A percentile compares a stretch with the other conserved stretches of the same genome.
Evolutionary conservation across 768 basidiomycete species (phyloP).

Genomic region (Cyclocybe cylindracea): DNA sequence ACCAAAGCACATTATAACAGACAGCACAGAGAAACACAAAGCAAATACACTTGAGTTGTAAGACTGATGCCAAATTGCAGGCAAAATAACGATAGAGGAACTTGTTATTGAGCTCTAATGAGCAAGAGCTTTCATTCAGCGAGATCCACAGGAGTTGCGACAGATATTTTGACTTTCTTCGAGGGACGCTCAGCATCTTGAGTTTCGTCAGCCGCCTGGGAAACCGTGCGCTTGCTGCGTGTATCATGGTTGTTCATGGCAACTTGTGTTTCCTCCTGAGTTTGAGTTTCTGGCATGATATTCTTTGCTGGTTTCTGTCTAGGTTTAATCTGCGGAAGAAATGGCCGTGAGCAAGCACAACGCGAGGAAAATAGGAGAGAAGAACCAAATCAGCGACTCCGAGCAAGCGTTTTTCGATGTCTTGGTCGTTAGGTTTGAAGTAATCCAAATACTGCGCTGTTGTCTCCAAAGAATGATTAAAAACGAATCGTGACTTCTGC

Average conservation of each 20-base stretch:
- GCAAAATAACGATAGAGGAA: too few relatives aligned
- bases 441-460: slow-evolving; percentile 61
- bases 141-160: slow-evolving; percentile 69
- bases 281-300: slow-evolving; percentile 28
- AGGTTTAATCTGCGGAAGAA: slow-evolving; percentile 10
- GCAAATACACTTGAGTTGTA: too few relatives aligned
- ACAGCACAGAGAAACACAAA: too few relatives aligned
- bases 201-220: slow-evolving; percentile 19
- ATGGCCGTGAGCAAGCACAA: slow-evolving; percentile 3
- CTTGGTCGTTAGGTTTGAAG: slow-evolving; percentile 57
- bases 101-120: too few relatives aligned
- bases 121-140: slow-evolving; percentile 49
- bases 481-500: slow-evolving; percentile 59
- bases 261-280: slow-evolving; percentile 35
- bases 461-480: slow-evolving; percentile 48
- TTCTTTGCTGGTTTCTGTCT: neutral
- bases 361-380: slow-evolving; percentile 4
- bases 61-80: too few relatives aligned
- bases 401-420: slow-evolving; percentile 60
- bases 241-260: neutral
- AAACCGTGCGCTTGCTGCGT: slow-evolving; percentile 12
- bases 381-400: slow-evolving; percentile 59
- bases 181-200: slow-evolving; percentile 28
- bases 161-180: slow-evolving; percentile 76
- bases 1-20: too few relatives aligned